Evolutionary conservation across 768 basidiomycete species (phyloP).

Genomic region (Leucocoprinus leucothites): DNA sequence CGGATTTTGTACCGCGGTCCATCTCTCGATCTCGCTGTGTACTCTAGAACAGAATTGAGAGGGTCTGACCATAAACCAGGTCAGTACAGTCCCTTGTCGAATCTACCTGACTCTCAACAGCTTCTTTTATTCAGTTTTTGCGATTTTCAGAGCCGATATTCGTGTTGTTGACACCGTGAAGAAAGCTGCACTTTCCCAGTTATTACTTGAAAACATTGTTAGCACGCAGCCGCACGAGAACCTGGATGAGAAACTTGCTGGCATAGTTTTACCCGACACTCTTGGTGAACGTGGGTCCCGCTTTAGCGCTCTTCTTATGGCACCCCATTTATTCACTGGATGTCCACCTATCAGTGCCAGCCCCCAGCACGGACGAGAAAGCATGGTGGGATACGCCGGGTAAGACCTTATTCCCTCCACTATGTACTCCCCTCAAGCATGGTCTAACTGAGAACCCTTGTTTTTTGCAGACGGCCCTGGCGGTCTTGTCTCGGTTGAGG

Average conservation of each 20-base stretch:
- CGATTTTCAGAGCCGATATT: constrained; percentile 74
- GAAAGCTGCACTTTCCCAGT: constrained; percentile 62
- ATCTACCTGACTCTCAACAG: neutral
- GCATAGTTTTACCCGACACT: constrained; percentile 47
- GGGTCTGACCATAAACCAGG: constrained; percentile 98
- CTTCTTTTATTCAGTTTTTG: constrained; percentile 62
- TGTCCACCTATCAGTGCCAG: constrained; percentile 56
- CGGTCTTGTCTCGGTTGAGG: constrained; percentile 47
- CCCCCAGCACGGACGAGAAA: constrained; percentile 72
- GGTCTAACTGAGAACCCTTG: constrained; percentile 4
- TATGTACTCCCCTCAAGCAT: neutral
- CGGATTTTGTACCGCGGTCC: constrained; percentile 85
- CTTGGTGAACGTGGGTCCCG: constrained; percentile 40
- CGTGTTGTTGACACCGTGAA: constrained; percentile 78
- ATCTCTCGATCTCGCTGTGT: constrained; percentile 69
- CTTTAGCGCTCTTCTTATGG: neutral
- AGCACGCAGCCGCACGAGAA: constrained; percentile 63
- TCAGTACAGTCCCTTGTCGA: constrained; percentile 23
- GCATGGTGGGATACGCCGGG: constrained; percentile 82
- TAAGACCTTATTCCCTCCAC: constrained; percentile 24
- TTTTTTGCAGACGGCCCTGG: constrained; percentile 48
- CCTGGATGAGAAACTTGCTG: constrained; percentile 67
- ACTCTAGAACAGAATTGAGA: constrained; percentile 79
- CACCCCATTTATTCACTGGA: constrained; percentile 5
- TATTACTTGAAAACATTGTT: constrained; percentile 65